Evolutionary conservation across 2,329 filamentous ascomycete species (phyloP), one percentile per base, ranked within the genome.

Genomic region (Apiospora sp.): DNA sequence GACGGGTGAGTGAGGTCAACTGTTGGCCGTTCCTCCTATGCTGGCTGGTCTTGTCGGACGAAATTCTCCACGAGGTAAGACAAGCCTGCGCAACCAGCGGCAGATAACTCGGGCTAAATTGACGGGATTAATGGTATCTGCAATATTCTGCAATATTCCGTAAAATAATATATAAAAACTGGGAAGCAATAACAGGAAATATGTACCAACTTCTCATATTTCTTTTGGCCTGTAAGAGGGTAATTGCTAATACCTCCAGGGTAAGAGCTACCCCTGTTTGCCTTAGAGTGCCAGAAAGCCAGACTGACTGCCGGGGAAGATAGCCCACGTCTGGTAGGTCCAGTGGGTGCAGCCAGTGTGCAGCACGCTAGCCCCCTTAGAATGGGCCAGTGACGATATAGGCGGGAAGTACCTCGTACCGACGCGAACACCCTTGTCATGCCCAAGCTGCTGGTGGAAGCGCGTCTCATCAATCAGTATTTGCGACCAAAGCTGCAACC

Each of bases 381-480:
- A 41, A 41, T 10, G 37, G 37, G 7, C 37, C 37, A 41, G 37
- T n/a, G 58, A 41, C 12, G 16, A 37, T n/a, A 64, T 37, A 64
- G 58, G 22, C 13, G 19, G 37, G 8, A 64, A 64, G 58, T 64
- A 64, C 58, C 58, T 3, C 58, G 58, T 64, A 64, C 58, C 34
- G 34, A 64, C 34, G 58, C 58, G 58, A 64, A 64, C 58, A 10
- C 30, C 54, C 54, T 37, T 61, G 54, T 37, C 30, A 61, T 61
- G 54, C 19, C 4, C 54, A 8, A 61, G 30, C 54, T 61, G 49
- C 54, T 58, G 30, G 30, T n/a, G 30, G 58, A 64, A 64, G 58
- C 58, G 58, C 58, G 58, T 64, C 58, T 64, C 58, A 64, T 64
- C 58, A 64, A 64, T 64, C 58, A 64, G 58, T 64, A 64, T 64